A percentile compares a stretch with the other conserved stretches of the same genome.
phyloP scores from a whole-genome alignment of 2,329 filamentous ascomycete genomes.

The Ophiognomonia clavigignenti-juglandacearum region DNA sequence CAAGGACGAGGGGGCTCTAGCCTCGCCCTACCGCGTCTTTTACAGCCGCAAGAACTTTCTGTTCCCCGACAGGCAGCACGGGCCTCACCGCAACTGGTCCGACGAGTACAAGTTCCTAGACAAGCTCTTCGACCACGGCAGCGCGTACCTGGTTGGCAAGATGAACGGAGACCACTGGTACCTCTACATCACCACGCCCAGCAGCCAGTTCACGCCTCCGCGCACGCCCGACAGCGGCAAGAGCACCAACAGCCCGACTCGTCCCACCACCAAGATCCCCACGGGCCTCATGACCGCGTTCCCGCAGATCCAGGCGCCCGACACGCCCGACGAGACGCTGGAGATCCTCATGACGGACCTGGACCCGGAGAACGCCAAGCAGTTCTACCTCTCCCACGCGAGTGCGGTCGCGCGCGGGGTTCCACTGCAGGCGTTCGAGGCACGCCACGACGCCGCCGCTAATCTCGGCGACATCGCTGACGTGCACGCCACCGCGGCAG shows the following conservation, averaged over 20 bases:
- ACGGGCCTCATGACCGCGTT: conserved; percentile 38
- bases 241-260: conserved; percentile 26
- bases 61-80: conserved; percentile 89
- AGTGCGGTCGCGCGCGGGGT: conserved; percentile 84
- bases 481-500: conserved; percentile 33
- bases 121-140: conserved; percentile 84
- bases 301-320: conserved; percentile 25
- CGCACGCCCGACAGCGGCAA: conserved; percentile 62
- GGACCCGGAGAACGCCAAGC: conserved; percentile 63
- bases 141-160: conserved; percentile 98
- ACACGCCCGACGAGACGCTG: conserved; percentile 67
- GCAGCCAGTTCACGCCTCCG: conserved; percentile 74
- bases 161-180: conserved; percentile 99
- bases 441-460: conserved; percentile 54
- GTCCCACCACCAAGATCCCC: conserved; percentile 50
- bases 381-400: conserved; percentile 68
- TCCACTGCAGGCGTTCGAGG: conserved; percentile 61
- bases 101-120: conserved; percentile 93
- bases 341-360: conserved; percentile 71
- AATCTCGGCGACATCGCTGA: conserved; percentile 49
- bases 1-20: conserved; percentile 66
- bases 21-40: conserved; percentile 91
- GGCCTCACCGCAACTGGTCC: conserved; percentile 95
- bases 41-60: conserved; percentile 99
- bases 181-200: conserved; percentile 88